Percentiles rank a stretch among this genome's conserved stretches.
Conservation (phyloP, 176 grass and related monocot genomes). For the Hsuehochloa calcarea region DNA sequence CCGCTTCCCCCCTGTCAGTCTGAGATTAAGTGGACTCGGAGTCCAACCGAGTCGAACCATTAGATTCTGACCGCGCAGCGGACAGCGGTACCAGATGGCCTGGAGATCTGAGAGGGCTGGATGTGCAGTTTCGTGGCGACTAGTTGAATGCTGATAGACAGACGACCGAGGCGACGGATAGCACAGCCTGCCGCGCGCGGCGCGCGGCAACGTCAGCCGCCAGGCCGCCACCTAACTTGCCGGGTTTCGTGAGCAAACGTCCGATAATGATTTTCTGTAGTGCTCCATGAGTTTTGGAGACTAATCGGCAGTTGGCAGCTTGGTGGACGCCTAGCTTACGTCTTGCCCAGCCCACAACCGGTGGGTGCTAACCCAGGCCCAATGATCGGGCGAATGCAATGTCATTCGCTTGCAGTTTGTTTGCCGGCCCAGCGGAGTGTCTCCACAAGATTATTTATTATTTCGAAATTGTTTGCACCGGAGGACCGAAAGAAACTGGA, state of each 20-base stretch:
- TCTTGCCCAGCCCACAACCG: background rate
- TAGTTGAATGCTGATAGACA: background rate
- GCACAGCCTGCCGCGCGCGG: constrained; percentile 17
- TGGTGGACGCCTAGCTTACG: background rate
- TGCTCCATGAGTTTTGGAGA: background rate
- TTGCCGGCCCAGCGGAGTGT: background rate
- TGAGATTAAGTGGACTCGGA: background rate
- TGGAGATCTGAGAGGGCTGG: background rate
- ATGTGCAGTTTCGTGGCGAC: constrained; percentile 24
- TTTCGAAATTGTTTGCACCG: too few relatives aligned
- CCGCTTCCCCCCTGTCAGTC: background rate
- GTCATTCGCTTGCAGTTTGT: too few relatives aligned
- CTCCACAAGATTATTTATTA: too few relatives aligned
- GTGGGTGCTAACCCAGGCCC: too few relatives aligned
- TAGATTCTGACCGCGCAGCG: constrained; percentile 23
- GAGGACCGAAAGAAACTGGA: too few relatives aligned
- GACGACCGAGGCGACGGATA: background rate
- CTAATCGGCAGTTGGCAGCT: background rate
- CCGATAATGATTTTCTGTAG: background rate
- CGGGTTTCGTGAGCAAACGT: background rate
- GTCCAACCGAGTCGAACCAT: constrained; percentile 22
- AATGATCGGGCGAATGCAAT: background rate
- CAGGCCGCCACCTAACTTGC: background rate
- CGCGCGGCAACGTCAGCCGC: constrained; percentile 6
- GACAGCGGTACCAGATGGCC: constrained; percentile 12